Evolutionary conservation across 257 asterid genomes (phyloP).

Genomic region (Fraxinus quadrangulata): DNA sequence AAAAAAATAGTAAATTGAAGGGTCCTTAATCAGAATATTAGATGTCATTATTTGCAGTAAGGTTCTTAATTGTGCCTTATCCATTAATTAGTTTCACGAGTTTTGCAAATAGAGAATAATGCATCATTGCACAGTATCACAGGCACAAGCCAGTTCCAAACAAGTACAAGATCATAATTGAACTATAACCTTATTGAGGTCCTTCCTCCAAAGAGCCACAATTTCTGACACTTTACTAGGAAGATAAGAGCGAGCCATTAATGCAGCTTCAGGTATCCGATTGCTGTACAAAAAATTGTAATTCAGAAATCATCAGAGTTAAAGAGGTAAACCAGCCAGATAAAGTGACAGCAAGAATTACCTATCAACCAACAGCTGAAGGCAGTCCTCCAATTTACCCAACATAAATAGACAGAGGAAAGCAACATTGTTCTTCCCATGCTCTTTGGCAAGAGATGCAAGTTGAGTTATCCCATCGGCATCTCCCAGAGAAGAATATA

Average conservation of each 20-base stretch:
- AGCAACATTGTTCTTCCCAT: conserved; percentile 93
- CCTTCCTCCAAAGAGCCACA: conserved; percentile 91
- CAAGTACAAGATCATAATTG: not conserved
- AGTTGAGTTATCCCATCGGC: conserved; percentile 76
- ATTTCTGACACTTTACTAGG: conserved; percentile 98
- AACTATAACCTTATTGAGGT: conserved; percentile 75
- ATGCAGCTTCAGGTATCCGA: conserved; percentile 99
- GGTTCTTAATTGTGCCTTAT: not conserved
- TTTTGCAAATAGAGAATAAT: conserved; percentile 21
- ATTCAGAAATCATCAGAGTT: conserved; percentile 23
- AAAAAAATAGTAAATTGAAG: no score
- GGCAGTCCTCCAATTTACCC: conserved; percentile 94
- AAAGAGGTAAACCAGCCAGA: conserved; percentile 25
- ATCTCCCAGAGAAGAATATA: conserved; percentile 87
- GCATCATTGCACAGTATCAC: not conserved
- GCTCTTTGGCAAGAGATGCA: conserved; percentile 76
- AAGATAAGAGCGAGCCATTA: conserved; percentile 99
- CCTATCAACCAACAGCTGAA: conserved; percentile 96
- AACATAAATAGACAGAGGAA: conserved; percentile 89
- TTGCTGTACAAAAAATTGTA: conserved; percentile 56
- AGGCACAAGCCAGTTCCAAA: not conserved
- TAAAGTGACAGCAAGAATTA: conserved; percentile 28
- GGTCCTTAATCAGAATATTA: not conserved
- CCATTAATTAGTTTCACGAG: conserved; percentile 2
- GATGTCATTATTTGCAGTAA: not conserved